Evolutionary conservation across 257 asterid species (phyloP), one percentile per base, ranked within the genome.

Genomic region (Solanum commersonii): DNA sequence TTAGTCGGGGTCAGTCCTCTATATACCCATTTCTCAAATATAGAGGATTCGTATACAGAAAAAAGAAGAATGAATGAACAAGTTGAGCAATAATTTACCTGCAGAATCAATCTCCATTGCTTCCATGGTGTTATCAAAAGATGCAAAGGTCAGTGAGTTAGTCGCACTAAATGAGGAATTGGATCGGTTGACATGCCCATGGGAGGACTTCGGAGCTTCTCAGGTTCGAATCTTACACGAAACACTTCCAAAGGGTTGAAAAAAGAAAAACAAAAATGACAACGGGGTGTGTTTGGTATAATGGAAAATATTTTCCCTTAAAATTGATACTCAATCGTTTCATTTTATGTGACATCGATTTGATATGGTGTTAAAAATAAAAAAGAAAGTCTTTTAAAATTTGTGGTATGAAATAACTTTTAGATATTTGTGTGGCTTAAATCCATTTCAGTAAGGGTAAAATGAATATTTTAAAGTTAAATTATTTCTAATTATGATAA

Each of bases 41-140:
- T 0, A 73, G 81, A 73, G 49, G 81, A 35, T 22, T 74, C 9
- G 18, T 74, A 11, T 23, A 23, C 12, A 38, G 1, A 63, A 5
- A 63, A 38, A 16, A 23, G 3, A 0, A 73, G 0, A 73, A 73
- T 2, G 37, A 78, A 79, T 79, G 37, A 76, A 76, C 31, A 37
- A 76, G 29, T 76, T 77, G 84, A 38, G 6, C 11, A 25, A 40
- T n/a, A 13, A 40, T 6, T 67, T 52, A 96, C 95, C 94, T 89
- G 89, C 52, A 44, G 56, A 89, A 91, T 93, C 97, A 90, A 95
- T 89, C 72, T 94, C 96, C 98, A 94, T 92, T 29, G 92, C 42
- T 84, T 92, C 95, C 94, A 89, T 90, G 78, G 87, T 68, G 27
- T 22, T 87, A 84, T 16, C 46, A 65, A 86, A 12, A 52, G 31